These are phyloP conservation scores for Daldinia sp. DNA, from an alignment of 2,329 filamentous ascomycete genomes.

Conservation along the genomic window DNA sequence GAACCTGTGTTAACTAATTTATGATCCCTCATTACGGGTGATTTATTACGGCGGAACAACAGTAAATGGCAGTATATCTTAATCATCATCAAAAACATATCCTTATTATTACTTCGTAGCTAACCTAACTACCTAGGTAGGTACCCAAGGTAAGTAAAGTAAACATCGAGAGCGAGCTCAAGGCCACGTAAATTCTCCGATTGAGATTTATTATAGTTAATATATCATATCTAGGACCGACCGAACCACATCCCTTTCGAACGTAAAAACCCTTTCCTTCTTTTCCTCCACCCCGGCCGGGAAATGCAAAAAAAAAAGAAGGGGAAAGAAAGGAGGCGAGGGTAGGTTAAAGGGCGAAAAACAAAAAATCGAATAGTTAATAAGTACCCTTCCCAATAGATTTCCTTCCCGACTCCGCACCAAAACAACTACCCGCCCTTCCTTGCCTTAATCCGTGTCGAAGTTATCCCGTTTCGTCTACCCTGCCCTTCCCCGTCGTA, in stretches of 20 bases:
- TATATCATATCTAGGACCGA: constrained; percentile 1
- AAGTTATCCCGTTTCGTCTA: constrained; percentile 9
- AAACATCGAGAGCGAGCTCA: background rate
- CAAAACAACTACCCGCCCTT: background rate
- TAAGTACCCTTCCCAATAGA: constrained; percentile 1
- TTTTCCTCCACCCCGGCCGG: background rate
- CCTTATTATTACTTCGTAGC: background rate
- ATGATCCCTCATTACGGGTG: background rate
- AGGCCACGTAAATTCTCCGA: background rate
- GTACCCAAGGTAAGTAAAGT: background rate
- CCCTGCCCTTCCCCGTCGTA: constrained; percentile 2
- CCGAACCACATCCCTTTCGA: background rate
- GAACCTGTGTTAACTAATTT: background rate
- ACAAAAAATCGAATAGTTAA: background rate
- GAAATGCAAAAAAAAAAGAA: constrained; percentile 5
- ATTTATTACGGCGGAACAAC: background rate
- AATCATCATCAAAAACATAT: background rate
- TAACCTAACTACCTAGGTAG: background rate
- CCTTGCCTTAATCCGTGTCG: background rate
- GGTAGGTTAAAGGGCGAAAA: background rate
- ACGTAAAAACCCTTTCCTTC: background rate
- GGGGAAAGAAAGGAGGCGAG: background rate
- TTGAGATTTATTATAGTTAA: constrained; percentile 3
- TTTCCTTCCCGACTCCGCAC: constrained; percentile 6
- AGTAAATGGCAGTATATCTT: background rate